A percentile compares a stretch with the other conserved stretches of the same genome.
Evolutionary conservation across 1,284 basidiomycete genomes (phyloP).

Genomic region (Rhodofomes roseus): DNA sequence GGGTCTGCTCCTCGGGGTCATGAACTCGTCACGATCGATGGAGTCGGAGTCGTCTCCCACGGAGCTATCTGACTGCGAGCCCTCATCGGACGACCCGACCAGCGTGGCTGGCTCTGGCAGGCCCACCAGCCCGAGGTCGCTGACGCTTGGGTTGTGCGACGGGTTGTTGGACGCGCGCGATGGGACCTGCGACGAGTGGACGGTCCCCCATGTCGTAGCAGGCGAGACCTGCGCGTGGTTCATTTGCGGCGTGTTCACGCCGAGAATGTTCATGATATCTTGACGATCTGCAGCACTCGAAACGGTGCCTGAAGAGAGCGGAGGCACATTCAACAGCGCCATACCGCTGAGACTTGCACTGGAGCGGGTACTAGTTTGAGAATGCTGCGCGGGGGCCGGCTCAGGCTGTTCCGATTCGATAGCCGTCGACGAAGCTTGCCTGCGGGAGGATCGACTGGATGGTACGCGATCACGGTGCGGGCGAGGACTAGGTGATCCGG

Average conservation of each 20-base stretch:
- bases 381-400: background rate
- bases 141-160: conserved; percentile 16
- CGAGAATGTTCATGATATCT: conserved; percentile 8
- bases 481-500: background rate
- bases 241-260: background rate
- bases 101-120: background rate
- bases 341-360: background rate
- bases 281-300: background rate
- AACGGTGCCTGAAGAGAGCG: background rate
- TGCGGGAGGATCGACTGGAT: background rate
- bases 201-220: conserved; percentile 19
- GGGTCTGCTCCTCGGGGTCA: conserved; percentile 6
- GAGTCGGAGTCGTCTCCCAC: background rate
- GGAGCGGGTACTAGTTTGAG: conserved; percentile 1
- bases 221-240: conserved; percentile 14
- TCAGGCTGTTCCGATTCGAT: background rate
- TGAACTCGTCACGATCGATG: conserved; percentile 1
- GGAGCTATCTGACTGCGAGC: background rate
- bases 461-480: background rate
- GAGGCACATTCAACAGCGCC: background rate
- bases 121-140: conserved; percentile 7
- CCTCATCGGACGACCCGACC: background rate
- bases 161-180: conserved; percentile 11
- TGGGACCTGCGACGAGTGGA: conserved; percentile 4
- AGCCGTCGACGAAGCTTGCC: background rate